phyloP scores from a whole-genome alignment of 176 grass and related monocot species.

The Ananas comosus region DNA sequence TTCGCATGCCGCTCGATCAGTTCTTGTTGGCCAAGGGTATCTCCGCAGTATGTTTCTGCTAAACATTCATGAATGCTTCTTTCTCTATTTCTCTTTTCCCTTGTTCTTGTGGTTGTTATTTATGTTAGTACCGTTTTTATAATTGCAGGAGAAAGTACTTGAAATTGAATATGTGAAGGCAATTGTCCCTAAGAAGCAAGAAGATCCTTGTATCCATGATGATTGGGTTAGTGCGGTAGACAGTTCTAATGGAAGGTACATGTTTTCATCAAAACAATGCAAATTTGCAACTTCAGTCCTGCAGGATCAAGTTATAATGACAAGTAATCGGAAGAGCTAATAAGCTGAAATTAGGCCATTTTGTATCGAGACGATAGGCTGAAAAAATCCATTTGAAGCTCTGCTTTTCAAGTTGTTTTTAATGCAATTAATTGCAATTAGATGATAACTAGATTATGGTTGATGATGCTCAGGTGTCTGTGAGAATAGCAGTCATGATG shows the following conservation, averaged over 20 bases:
- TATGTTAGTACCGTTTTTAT: neutral
- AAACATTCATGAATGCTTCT: neutral
- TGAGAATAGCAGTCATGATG: too few species aligned
- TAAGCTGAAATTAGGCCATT: too few species aligned
- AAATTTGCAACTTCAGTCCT: too few species aligned
- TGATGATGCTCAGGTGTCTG: too few species aligned
- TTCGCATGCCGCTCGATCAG: conserved; percentile 68
- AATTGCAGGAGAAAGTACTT: conserved; percentile 76
- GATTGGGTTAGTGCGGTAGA: conserved; percentile 93
- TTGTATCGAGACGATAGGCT: too few species aligned
- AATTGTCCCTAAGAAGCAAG: conserved; percentile 61
- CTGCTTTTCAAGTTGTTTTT: too few species aligned
- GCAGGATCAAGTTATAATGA: too few species aligned
- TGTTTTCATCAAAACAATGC: neutral
- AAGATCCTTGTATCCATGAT: conserved; percentile 70
- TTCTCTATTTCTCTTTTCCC: neutral
- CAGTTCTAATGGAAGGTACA: conserved; percentile 72
- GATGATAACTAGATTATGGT: too few species aligned
- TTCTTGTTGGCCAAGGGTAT: conserved; percentile 84
- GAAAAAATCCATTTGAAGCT: too few species aligned
- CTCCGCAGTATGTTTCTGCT: conserved; percentile 46
- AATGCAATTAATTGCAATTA: too few species aligned
- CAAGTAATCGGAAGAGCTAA: too few species aligned
- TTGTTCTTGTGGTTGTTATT: neutral
- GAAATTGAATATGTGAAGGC: conserved; percentile 89